Evolutionary conservation across 768 basidiomycete genomes (phyloP).

Genomic region (Lactarius vividus): DNA sequence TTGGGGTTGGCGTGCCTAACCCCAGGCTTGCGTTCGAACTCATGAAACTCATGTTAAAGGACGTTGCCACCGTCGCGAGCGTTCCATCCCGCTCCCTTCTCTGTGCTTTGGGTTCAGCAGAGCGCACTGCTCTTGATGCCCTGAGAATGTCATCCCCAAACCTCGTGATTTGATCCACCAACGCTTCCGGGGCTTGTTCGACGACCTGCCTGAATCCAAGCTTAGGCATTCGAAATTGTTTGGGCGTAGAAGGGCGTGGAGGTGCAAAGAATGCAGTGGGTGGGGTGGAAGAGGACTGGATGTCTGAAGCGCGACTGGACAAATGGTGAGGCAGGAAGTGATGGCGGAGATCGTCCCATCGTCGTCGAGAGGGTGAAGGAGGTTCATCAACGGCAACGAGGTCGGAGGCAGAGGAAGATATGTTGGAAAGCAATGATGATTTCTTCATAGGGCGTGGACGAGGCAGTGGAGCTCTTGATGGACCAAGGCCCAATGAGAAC

Average conservation of each 20-base stretch:
- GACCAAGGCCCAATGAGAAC: neutral
- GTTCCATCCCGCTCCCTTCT: constrained; percentile 34
- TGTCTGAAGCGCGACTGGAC: constrained; percentile 22
- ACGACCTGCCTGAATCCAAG: constrained; percentile 64
- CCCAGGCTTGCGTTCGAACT: constrained; percentile 36
- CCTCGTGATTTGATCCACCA: constrained; percentile 46
- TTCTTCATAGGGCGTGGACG: constrained; percentile 24
- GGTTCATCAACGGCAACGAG: constrained; percentile 1
- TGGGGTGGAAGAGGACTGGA: constrained; percentile 28
- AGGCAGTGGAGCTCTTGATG: neutral
- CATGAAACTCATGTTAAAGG: constrained; percentile 37
- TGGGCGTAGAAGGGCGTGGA: constrained; percentile 25
- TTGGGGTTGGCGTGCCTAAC: constrained; percentile 29
- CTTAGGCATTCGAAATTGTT: constrained; percentile 45
- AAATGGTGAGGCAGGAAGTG: constrained; percentile 45
- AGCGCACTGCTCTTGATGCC: constrained; percentile 54
- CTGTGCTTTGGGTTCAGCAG: constrained; percentile 40
- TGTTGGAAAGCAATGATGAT: constrained; percentile 23
- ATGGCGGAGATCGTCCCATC: constrained; percentile 55
- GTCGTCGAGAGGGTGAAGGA: constrained; percentile 39
- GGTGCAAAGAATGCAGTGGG: constrained; percentile 4
- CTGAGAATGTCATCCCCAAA: constrained; percentile 56
- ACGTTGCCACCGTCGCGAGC: constrained; percentile 4
- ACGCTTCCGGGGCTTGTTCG: constrained; percentile 55
- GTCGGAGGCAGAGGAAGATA: constrained; percentile 19